phyloP scores from a whole-genome alignment of 2,329 filamentous ascomycete species.

The Cryphonectria radicalis region DNA sequence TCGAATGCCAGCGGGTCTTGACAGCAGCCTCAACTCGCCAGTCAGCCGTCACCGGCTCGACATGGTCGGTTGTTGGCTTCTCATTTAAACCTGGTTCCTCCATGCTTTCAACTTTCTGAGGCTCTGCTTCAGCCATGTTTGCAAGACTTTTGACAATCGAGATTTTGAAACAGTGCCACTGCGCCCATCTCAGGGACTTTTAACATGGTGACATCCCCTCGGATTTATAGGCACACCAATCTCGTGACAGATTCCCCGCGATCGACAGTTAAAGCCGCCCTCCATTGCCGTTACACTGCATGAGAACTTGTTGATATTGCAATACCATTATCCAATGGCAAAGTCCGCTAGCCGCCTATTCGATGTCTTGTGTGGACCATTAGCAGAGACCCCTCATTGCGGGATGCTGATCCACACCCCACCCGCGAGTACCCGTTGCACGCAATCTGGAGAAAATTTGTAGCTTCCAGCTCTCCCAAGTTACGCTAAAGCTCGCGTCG shows the following conservation, averaged over 20 bases:
- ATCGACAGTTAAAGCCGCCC: neutral
- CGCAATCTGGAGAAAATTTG: neutral
- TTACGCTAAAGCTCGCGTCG: neutral
- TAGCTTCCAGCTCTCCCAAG: neutral
- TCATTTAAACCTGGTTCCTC: neutral
- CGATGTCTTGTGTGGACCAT: neutral
- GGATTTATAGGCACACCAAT: neutral
- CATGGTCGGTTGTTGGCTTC: neutral
- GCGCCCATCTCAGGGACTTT: neutral
- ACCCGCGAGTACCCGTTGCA: neutral
- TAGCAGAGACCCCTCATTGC: neutral
- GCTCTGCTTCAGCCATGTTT: neutral
- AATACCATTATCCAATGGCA: slow-evolving; percentile 1
- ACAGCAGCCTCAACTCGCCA: slow-evolving; percentile 18
- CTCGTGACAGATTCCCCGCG: neutral
- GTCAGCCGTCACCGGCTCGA: slow-evolving; percentile 17
- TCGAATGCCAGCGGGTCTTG: slow-evolving; percentile 25
- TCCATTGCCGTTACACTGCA: neutral
- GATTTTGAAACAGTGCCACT: neutral
- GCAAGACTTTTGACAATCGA: neutral
- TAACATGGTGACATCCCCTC: neutral
- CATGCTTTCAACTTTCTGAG: neutral
- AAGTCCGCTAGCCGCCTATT: neutral
- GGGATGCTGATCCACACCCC: neutral
- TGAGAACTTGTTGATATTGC: neutral